Evolutionary conservation across 345 rosid species (phyloP).

Genomic region (Salix purpurea): DNA sequence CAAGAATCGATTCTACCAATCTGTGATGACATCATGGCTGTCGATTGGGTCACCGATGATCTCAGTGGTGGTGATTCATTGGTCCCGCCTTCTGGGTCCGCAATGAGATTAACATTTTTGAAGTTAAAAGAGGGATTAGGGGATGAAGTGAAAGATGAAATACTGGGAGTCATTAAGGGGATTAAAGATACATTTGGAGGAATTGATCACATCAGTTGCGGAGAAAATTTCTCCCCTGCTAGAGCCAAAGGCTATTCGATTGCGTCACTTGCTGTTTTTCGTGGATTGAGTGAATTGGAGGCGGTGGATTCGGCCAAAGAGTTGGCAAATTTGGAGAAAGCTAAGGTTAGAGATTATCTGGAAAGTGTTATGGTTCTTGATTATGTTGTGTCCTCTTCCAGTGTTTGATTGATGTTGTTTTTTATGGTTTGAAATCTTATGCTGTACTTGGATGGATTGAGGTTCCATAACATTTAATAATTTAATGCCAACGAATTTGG

Average conservation of each 20-base stretch:
- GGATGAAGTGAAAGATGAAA: slow-evolving; percentile 46
- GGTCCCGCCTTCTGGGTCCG: slow-evolving; percentile 42
- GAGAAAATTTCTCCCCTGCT: slow-evolving; percentile 74
- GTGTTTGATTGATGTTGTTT: slow-evolving; percentile 13
- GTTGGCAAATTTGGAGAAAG: slow-evolving; percentile 41
- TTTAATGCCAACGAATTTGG: no score
- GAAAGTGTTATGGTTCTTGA: slow-evolving; percentile 69
- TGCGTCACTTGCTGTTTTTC: slow-evolving; percentile 57
- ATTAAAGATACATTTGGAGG: slow-evolving; percentile 38
- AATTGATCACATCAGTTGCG: slow-evolving; percentile 48
- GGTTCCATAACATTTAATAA: no score
- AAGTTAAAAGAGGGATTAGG: slow-evolving; percentile 51
- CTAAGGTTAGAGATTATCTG: slow-evolving; percentile 46
- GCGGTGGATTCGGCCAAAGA: slow-evolving; percentile 35
- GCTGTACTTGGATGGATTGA: no score
- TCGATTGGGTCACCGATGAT: slow-evolving; percentile 63
- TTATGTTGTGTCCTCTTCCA: slow-evolving; percentile 38
- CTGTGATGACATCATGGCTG: slow-evolving; percentile 77
- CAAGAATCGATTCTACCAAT: slow-evolving; percentile 55
- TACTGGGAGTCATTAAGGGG: slow-evolving; percentile 45
- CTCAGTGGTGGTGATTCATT: slow-evolving; percentile 19
- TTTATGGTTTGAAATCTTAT: no score
- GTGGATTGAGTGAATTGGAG: slow-evolving; percentile 40
- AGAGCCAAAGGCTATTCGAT: slow-evolving; percentile 72
- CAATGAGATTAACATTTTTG: slow-evolving; percentile 38